Conservation (phyloP, 2,329 filamentous ascomycete genomes). For the Claviceps sp. region DNA sequence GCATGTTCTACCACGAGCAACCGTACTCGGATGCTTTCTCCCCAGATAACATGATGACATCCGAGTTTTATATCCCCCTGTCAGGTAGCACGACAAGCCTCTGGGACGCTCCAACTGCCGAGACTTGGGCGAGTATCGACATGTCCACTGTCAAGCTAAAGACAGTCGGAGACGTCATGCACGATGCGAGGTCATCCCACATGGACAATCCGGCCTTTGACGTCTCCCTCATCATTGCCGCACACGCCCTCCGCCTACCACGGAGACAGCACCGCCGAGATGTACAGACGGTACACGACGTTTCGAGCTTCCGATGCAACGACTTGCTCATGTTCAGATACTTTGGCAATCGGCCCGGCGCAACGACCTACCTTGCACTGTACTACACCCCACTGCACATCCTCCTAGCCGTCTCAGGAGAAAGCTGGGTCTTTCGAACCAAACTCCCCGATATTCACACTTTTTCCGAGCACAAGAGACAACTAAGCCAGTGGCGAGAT, state of each 20-base stretch:
- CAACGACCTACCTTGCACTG: slow-evolving; percentile 42
- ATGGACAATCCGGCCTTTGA: slow-evolving; percentile 26
- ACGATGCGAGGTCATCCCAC: slow-evolving; percentile 21
- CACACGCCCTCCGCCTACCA: slow-evolving; percentile 25
- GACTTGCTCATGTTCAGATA: slow-evolving; percentile 21
- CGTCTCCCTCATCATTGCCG: slow-evolving; percentile 25
- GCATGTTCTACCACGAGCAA: slow-evolving; percentile 41
- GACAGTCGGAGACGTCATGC: slow-evolving; percentile 16
- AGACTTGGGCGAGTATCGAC: slow-evolving; percentile 31
- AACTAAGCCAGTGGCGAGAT: slow-evolving; percentile 32
- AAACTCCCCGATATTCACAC: slow-evolving; percentile 32
- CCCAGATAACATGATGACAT: slow-evolving; percentile 22
- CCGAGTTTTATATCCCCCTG: slow-evolving; percentile 31
- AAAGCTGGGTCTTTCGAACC: slow-evolving; percentile 43
- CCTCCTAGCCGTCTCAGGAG: slow-evolving; percentile 43
- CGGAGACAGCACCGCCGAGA: slow-evolving; percentile 17
- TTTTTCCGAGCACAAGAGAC: slow-evolving; percentile 33
- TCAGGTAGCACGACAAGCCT: slow-evolving; percentile 28
- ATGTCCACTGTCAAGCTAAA: slow-evolving; percentile 13
- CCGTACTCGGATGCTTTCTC: slow-evolving; percentile 20
- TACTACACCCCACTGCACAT: slow-evolving; percentile 45
- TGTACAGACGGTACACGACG: slow-evolving; percentile 13
- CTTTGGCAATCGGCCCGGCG: slow-evolving; percentile 32
- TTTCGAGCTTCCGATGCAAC: slow-evolving; percentile 11
- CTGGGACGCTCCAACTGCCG: slow-evolving; percentile 34